Base-by-base conservation (phyloP, 2,329 filamentous ascomycete species). In the Aspergillus thermomutatus region DNA sequence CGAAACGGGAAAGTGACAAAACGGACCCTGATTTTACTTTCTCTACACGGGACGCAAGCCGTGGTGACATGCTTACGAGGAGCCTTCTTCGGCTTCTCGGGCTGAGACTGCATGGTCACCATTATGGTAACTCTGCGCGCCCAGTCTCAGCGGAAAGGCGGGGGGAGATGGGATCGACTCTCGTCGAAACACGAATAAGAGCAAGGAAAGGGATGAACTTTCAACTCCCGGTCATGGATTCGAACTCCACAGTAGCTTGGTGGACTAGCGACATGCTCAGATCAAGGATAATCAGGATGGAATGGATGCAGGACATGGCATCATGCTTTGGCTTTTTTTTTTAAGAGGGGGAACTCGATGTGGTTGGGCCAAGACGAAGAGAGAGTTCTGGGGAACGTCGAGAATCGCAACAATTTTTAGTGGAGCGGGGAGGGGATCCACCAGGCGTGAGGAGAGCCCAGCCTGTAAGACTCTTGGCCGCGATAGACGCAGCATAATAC, bases 1-100 rank as follows among this genome's bases (percentile, higher is more conserved):
- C 31, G 49, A 11, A 3, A 10, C n/a, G 57, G 56, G 52, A 52
- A 53, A 26, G 34, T 28, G 17, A 28, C 25, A 41, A 14, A 52
- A 54, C 69, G 56, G 67, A 77, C 75, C 62, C 75, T 73, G 58
- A 78, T 74, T 50, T 78, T 78, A 60, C 76, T 78, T 62, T 78
- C 76, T 25, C 76, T 73, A 57, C 76, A 78, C 25, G 74, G 73
- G 28, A 77, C 75, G 54, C 76, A 78, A 9, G 75, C 76, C 1
- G 75, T 78, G 1, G 76, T 78, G 61, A 77, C 73, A 60, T 78
- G 75, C 60, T 76, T 77, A 52, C 76, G 69, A 21, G 68, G 69
- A 8, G 66, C 56, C 62, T 67, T 71, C 53, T 68, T 71, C n/a
- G 60, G 54, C 60, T 66, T 69, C 46, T 67, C 64, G 40, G 61